These are phyloP conservation scores for Saccharomycopsis oosterbeekiorum DNA, from an alignment of 805 yeast genomes.

Conservation along the genomic window DNA sequence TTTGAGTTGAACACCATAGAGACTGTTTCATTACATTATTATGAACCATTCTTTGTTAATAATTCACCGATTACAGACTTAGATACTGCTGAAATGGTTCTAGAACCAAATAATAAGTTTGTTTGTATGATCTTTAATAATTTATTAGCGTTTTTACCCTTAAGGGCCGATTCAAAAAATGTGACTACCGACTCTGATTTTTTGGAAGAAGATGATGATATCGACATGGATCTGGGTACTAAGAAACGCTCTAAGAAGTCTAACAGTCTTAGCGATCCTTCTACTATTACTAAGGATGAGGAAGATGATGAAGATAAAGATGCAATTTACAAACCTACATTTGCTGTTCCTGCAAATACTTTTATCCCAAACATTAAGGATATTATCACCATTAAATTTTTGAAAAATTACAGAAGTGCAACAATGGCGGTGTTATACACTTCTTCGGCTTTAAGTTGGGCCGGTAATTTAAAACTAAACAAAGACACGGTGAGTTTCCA, in stretches of 20 bases:
- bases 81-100: slow-evolving; percentile 35
- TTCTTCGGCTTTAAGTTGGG: slow-evolving; percentile 54
- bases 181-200: slow-evolving; percentile 26
- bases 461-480: slow-evolving; percentile 53
- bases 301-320: slow-evolving; percentile 6
- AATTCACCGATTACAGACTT: slow-evolving; percentile 28
- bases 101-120: slow-evolving; percentile 54
- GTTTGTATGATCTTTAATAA: slow-evolving; percentile 56
- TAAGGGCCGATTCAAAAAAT: slow-evolving; percentile 31
- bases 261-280: neutral
- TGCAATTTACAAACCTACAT: slow-evolving; percentile 11
- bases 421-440: slow-evolving; percentile 62
- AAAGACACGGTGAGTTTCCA: slow-evolving; percentile 55
- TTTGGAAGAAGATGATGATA: slow-evolving; percentile 5
- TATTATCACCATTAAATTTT: slow-evolving; percentile 61
- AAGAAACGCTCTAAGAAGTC: neutral
- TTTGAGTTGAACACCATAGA: slow-evolving; percentile 38
- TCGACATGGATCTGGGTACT: slow-evolving; percentile 12
- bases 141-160: slow-evolving; percentile 61
- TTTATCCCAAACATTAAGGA: slow-evolving; percentile 49
- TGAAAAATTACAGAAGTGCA: slow-evolving; percentile 71
- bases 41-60: slow-evolving; percentile 57
- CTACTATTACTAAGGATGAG: slow-evolving; percentile 3
- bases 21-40: slow-evolving; percentile 77
- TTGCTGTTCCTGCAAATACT: slow-evolving; percentile 14